Conservation (phyloP, 2,329 filamentous ascomycete genomes). For the Aspergillus terreus region DNA sequence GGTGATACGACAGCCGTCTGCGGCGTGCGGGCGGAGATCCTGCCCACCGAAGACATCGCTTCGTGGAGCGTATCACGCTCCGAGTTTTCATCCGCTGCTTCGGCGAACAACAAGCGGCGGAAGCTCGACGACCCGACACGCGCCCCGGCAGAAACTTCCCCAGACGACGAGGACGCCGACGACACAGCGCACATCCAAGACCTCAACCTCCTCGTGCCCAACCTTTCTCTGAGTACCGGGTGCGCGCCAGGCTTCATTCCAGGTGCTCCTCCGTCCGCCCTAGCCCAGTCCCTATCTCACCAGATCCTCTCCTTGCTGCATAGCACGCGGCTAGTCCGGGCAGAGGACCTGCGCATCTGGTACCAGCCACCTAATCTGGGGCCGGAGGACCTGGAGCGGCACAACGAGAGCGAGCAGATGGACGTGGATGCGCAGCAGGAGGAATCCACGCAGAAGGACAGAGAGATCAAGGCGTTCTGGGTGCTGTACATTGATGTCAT, state of each 20-base stretch:
- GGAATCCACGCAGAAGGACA: conserved; percentile 22
- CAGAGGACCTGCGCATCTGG: conserved; percentile 69
- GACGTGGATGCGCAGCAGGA: conserved; percentile 45
- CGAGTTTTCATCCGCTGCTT: conserved; percentile 32
- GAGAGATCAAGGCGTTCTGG: conserved; percentile 81
- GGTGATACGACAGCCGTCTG: conserved; percentile 95
- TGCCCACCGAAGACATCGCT: conserved; percentile 70
- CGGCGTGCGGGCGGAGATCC: conserved; percentile 80
- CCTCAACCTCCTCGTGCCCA: conserved; percentile 77
- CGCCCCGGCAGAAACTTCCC: conserved; percentile 3
- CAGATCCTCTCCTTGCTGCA: conserved; percentile 74
- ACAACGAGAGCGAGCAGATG: conserved; percentile 44
- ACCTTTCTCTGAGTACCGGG: conserved; percentile 87
- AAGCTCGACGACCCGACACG: conserved; percentile 22
- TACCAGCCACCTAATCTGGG: conserved; percentile 50
- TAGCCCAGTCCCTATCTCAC: conserved; percentile 82
- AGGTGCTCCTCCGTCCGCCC: conserved; percentile 71
- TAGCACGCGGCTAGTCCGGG: conserved; percentile 62
- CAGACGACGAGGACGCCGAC: conserved; percentile 33
- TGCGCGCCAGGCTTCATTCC: conserved; percentile 83
- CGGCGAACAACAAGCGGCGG: conserved; percentile 23
- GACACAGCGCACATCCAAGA: conserved; percentile 46
- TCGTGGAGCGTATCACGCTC: conserved; percentile 43
- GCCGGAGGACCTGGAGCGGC: conserved; percentile 25
- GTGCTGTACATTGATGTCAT: conserved; percentile 92